Conservation (phyloP, 2,329 filamentous ascomycete species). For the Verticillium klebahnii region DNA sequence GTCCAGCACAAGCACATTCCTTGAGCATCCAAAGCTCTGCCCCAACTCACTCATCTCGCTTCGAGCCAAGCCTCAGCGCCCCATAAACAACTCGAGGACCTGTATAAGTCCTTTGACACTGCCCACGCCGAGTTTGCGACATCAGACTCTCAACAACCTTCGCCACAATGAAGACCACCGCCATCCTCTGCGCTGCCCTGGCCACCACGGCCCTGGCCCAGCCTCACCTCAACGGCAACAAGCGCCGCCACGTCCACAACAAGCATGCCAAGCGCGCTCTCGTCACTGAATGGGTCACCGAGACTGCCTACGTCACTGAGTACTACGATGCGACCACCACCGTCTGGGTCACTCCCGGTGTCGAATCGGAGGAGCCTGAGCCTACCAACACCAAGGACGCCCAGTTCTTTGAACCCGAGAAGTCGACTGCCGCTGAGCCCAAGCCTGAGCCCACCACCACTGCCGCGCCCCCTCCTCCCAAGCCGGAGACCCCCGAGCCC, state of each 20-base stretch:
- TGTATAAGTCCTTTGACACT: neutral
- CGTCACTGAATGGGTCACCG: conserved; percentile 48
- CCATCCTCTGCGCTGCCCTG: conserved; percentile 34
- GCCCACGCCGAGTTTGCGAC: neutral
- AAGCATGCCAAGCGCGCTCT: conserved; percentile 29
- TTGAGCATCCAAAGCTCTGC: conserved; percentile 3
- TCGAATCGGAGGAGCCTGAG: conserved; percentile 17
- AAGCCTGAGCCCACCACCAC: conserved; percentile 10
- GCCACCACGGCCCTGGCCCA: conserved; percentile 45
- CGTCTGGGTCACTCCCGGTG: conserved; percentile 33
- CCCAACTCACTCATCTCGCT: conserved; percentile 10
- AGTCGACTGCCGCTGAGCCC: conserved; percentile 5
- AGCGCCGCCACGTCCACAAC: conserved; percentile 29
- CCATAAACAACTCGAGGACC: neutral
- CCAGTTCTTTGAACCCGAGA: conserved; percentile 24
- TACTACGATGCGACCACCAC: conserved; percentile 45
- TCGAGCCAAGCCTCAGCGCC: conserved; percentile 7
- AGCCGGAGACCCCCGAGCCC: conserved; percentile 9
- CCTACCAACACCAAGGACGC: conserved; percentile 17
- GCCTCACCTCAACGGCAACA: conserved; percentile 36
- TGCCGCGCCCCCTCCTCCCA: conserved; percentile 17
- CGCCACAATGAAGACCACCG: conserved; percentile 38
- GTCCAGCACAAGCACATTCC: conserved; percentile 8
- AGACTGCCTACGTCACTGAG: conserved; percentile 42
- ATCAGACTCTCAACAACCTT: conserved; percentile 2